These are phyloP conservation scores for Lepidium aucheri DNA, from an alignment of 345 rosid species.

Conservation along the genomic window DNA sequence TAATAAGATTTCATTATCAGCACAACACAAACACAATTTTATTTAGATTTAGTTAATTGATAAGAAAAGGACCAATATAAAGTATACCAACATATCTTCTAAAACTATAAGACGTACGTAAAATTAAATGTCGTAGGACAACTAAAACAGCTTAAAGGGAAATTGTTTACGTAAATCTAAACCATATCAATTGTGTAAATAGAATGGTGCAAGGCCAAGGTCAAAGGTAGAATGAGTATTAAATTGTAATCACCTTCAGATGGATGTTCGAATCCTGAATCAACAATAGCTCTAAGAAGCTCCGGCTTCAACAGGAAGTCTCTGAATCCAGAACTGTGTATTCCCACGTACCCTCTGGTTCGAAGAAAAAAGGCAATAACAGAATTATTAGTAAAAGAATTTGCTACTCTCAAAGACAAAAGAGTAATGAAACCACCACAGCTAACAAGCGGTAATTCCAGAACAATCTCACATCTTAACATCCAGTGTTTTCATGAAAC, in stretches of 20 bases:
- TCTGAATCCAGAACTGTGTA: constrained; percentile 99
- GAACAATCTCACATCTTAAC: neutral
- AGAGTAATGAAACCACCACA: neutral
- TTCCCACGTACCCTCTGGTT: constrained; percentile 86
- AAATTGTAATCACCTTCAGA: constrained; percentile 62
- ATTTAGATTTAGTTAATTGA: neutral
- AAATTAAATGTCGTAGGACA: neutral
- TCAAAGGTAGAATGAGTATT: neutral
- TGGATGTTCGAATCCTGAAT: constrained; percentile 99
- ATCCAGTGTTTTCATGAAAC: neutral
- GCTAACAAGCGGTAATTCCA: neutral
- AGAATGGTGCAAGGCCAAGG: neutral
- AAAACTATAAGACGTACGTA: neutral
- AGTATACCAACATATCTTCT: neutral
- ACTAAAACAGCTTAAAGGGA: neutral
- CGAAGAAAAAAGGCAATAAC: neutral
- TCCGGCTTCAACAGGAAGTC: constrained; percentile 99
- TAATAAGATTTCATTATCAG: neutral
- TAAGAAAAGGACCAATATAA: neutral
- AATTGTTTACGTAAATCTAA: neutral
- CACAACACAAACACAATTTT: neutral
- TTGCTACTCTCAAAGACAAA: neutral
- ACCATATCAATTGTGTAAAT: neutral
- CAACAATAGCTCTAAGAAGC: constrained; percentile 94
- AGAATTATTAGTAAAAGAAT: neutral